Evolutionary conservation across 192 early-diverging fungal genomes (phyloP).

Genomic region (Coemansia sp.): DNA sequence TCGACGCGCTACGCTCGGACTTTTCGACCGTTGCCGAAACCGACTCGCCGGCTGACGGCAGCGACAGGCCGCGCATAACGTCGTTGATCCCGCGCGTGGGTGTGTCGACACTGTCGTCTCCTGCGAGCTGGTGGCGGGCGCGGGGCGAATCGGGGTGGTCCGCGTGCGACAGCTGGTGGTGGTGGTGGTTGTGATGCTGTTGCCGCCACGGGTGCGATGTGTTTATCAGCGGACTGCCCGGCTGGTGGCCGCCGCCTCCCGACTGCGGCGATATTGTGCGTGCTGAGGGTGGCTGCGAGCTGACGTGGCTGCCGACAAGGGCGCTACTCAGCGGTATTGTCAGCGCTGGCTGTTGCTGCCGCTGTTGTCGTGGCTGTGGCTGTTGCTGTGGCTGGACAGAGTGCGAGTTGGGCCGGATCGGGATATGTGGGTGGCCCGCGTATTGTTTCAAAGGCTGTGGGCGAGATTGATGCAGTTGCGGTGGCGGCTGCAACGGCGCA

Average conservation of each 20-base stretch:
- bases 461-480: not conserved
- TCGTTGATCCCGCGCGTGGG: constrained; percentile 10
- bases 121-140: not conserved
- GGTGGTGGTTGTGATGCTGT: too few relatives aligned
- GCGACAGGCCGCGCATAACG: constrained; percentile 3
- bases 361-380: not conserved
- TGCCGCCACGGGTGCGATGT: constrained; percentile 19
- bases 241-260: not conserved
- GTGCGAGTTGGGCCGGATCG: not conserved
- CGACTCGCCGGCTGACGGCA: constrained; percentile 1
- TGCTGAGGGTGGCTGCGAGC: not conserved
- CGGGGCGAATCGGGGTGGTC: constrained; percentile 1
- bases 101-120: not conserved
- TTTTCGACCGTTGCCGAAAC: constrained; percentile 1
- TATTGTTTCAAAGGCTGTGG: not conserved
- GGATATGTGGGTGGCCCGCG: not conserved
- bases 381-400: not conserved
- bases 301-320: not conserved
- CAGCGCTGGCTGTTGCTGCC: constrained; percentile 5
- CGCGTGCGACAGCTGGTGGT: constrained; percentile 9
- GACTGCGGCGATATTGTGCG: not conserved
- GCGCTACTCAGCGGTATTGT: not conserved
- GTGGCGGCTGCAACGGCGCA: not conserved
- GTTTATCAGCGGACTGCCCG: constrained; percentile 14
- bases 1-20: constrained; percentile 27